Evolutionary conservation across 352 stramenopile genomes (phyloP).

Genomic region (Phytophthora pseudosyringae): DNA sequence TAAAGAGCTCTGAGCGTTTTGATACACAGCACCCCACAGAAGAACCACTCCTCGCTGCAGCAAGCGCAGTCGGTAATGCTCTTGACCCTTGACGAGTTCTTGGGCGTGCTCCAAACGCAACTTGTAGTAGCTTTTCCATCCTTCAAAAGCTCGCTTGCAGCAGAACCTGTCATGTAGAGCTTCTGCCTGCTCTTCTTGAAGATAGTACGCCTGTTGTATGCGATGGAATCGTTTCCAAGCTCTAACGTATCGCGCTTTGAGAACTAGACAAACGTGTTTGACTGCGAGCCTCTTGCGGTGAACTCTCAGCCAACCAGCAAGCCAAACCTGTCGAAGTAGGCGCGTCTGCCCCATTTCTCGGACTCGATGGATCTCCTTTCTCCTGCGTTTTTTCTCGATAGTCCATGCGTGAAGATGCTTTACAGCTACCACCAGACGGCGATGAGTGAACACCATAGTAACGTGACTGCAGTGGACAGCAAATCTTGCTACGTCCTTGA

Average conservation of each 20-base stretch:
- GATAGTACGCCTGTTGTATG: neutral
- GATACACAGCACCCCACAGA: constrained; percentile 30
- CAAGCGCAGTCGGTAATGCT: constrained; percentile 21
- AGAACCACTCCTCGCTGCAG: constrained; percentile 30
- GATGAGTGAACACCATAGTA: constrained; percentile 3
- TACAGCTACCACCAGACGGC: constrained; percentile 19
- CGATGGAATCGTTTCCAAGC: constrained; percentile 23
- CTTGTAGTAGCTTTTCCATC: constrained; percentile 26
- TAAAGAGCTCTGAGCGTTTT: constrained; percentile 28
- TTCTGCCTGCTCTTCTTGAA: constrained; percentile 15
- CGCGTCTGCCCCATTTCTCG: constrained; percentile 18
- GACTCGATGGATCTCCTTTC: constrained; percentile 9
- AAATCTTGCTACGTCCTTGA: constrained; percentile 17
- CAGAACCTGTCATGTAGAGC: constrained; percentile 15
- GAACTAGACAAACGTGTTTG: constrained; percentile 1
- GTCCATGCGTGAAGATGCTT: constrained; percentile 8
- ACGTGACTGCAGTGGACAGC: constrained; percentile 4
- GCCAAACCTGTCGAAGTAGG: constrained; percentile 26
- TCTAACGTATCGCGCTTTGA: constrained; percentile 13
- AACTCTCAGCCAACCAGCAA: constrained; percentile 21
- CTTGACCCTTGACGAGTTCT: constrained; percentile 14
- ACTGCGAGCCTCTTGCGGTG: constrained; percentile 16
- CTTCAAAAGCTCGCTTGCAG: constrained; percentile 12
- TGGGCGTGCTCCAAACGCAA: constrained; percentile 1
- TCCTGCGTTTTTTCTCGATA: constrained; percentile 11